Evolutionary conservation across 768 basidiomycete genomes (phyloP).

Genomic region (Lenzites betulinus): DNA sequence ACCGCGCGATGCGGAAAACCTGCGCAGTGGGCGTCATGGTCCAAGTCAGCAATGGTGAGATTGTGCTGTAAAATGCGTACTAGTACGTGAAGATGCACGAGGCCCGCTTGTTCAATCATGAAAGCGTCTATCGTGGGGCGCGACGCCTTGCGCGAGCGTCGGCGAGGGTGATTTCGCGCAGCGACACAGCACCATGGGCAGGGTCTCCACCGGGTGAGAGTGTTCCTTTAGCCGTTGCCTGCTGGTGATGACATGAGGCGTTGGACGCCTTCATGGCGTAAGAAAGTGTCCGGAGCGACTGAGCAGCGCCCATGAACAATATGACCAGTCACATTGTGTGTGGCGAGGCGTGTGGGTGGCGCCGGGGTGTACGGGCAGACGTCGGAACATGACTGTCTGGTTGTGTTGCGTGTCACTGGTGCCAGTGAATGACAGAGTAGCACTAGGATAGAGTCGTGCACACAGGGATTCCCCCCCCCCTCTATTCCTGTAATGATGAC

Average conservation of each 20-base stretch:
- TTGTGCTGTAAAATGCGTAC: not conserved
- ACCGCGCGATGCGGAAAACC: not conserved
- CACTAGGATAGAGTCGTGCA: too few relatives aligned
- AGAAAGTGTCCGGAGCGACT: not conserved
- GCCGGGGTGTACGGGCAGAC: not conserved
- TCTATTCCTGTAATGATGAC: too few relatives aligned
- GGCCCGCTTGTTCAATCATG: not conserved
- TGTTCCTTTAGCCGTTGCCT: not conserved
- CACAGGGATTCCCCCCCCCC: too few relatives aligned
- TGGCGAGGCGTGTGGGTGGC: too few relatives aligned
- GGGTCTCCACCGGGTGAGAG: not conserved
- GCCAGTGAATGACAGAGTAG: too few relatives aligned
- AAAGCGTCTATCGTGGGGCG: not conserved
- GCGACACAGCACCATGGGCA: too few relatives aligned
- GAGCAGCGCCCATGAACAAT: too few relatives aligned
- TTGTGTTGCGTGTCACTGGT: too few relatives aligned
- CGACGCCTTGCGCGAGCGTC: not conserved
- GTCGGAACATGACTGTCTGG: not conserved
- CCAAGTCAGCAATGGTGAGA: not conserved
- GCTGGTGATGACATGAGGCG: slow-evolving; percentile 13
- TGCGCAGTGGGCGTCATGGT: not conserved
- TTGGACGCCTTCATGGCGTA: not conserved
- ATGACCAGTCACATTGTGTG: not conserved
- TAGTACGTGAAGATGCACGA: not conserved
- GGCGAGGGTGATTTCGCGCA: too few relatives aligned